Base-by-base conservation (phyloP, 1,284 basidiomycete genomes). In the Apiotrichum siamense region DNA sequence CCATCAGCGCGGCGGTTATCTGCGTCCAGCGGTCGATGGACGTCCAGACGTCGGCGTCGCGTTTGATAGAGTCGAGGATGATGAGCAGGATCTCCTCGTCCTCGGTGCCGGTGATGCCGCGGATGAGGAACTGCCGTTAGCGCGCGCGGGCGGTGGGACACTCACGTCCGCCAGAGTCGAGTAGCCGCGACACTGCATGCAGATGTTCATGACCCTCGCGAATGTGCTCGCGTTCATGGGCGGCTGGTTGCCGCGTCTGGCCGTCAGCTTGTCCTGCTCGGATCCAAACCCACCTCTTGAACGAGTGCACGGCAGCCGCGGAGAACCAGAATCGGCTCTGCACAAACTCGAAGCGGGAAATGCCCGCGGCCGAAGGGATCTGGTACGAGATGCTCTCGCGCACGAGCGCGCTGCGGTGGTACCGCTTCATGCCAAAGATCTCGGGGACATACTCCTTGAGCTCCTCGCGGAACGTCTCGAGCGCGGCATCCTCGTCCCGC, bases 41-140 rank as follows among this genome's bases (percentile, higher is more conserved):
- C 2, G 70, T 73, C 69, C 69, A 73, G 3, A 64, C 58, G 44
- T 71, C 69, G 11, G 65, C 70, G 37, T 67, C 65, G 12, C 70
- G 61, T 41, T 58, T 56, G 15, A 71, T 52, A 15, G 59, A 63
- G 45, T 73, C 69, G 25, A 70, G 54, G 21, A 64, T 62, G 39
- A 69, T 55, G 21, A 61, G 50, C 13, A 73, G 54, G 11, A 71
- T 64, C 41, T 68, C 68, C 13, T 62, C 58, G 51, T 71, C 64
- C 3, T 64, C 60, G 11, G 61, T 62, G 17, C 59, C 52, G n/a
- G 54, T 59, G 23, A 70, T 55, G 20, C 67, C 65, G 20, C 61
- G 59, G 36, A 68, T 55, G 39, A 71, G 49, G 39, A 66, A 60
- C 62, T 64, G 49, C 23, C 2, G 49, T 66, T 23, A 66, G 61